These are phyloP conservation scores for Neofusicoccum parvum DNA, from an alignment of 2,329 filamentous ascomycete species.

Conservation along the genomic window DNA sequence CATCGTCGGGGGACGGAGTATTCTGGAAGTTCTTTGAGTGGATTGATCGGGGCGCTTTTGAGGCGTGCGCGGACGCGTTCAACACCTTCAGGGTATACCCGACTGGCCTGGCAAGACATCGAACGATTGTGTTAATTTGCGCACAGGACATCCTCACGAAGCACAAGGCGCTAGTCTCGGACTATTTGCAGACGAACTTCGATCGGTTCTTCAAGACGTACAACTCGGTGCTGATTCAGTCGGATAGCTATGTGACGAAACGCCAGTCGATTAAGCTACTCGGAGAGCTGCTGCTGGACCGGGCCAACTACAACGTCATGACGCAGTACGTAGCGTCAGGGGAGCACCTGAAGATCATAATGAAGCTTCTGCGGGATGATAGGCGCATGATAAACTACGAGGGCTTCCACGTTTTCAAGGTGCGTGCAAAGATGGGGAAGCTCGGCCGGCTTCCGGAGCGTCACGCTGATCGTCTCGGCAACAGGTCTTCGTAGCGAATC, in stretches of 20 bases:
- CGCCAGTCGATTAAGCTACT: conserved; percentile 96
- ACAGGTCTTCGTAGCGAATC: conserved; percentile 94
- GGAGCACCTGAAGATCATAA: conserved; percentile 96
- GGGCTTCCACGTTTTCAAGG: conserved; percentile 98
- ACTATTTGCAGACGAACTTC: conserved; percentile 87
- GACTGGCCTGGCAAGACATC: not conserved
- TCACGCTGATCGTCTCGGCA: not conserved
- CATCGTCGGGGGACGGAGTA: conserved; percentile 77
- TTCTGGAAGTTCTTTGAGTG: conserved; percentile 98
- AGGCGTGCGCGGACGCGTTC: conserved; percentile 96
- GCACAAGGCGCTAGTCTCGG: conserved; percentile 87
- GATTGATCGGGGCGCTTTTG: conserved; percentile 95
- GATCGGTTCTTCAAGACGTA: conserved; percentile 91
- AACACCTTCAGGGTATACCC: conserved; percentile 82
- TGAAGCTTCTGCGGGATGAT: conserved; percentile 95
- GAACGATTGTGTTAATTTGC: not conserved
- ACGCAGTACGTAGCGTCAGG: conserved; percentile 93
- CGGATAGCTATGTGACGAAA: conserved; percentile 96
- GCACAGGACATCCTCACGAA: conserved; percentile 84
- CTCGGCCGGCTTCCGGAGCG: conserved; percentile 10
- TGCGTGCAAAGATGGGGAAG: conserved; percentile 32
- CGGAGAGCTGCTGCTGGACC: conserved; percentile 89
- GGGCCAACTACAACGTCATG: conserved; percentile 98
- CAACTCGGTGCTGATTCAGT: conserved; percentile 84
- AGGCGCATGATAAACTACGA: conserved; percentile 99